phyloP scores from a whole-genome alignment of 768 basidiomycete genomes.

The Favolaschia claudopus region DNA sequence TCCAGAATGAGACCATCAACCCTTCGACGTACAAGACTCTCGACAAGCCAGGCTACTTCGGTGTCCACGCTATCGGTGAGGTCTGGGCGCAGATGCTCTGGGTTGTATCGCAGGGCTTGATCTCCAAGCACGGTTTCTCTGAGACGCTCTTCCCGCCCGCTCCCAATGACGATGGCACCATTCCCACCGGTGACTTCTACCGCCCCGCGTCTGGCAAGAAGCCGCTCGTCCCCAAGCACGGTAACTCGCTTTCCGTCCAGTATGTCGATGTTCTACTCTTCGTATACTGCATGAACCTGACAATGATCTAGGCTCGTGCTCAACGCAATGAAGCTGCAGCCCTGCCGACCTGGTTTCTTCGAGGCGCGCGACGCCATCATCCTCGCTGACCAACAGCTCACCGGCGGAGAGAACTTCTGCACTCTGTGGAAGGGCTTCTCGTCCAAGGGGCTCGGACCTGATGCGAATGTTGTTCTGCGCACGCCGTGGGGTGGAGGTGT shows the following conservation, averaged over 20 bases:
- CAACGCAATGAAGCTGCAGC: conserved; percentile 94
- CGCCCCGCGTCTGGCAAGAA: conserved; percentile 52
- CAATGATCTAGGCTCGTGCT: conserved; percentile 74
- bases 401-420: conserved; percentile 93
- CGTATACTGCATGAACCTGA: background rate
- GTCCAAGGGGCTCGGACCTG: conserved; percentile 78
- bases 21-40: conserved; percentile 95
- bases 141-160: conserved; percentile 83
- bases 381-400: conserved; percentile 88
- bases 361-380: conserved; percentile 91
- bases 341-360: conserved; percentile 90
- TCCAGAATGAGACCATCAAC: conserved; percentile 71
- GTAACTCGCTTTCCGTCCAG: conserved; percentile 86
- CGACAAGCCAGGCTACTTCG: conserved; percentile 93
- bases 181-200: conserved; percentile 83
- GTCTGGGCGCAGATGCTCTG: conserved; percentile 95
- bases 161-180: conserved; percentile 65
- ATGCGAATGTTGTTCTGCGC: conserved; percentile 75
- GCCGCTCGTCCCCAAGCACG: conserved; percentile 85
- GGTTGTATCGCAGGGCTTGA: conserved; percentile 77
- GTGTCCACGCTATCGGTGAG: conserved; percentile 91
- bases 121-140: conserved; percentile 83
- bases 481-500: conserved; percentile 96
- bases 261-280: conserved; percentile 37
- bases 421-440: conserved; percentile 88